Base-by-base conservation (phyloP, 306 rosid species). In the Corylus avellana region DNA sequence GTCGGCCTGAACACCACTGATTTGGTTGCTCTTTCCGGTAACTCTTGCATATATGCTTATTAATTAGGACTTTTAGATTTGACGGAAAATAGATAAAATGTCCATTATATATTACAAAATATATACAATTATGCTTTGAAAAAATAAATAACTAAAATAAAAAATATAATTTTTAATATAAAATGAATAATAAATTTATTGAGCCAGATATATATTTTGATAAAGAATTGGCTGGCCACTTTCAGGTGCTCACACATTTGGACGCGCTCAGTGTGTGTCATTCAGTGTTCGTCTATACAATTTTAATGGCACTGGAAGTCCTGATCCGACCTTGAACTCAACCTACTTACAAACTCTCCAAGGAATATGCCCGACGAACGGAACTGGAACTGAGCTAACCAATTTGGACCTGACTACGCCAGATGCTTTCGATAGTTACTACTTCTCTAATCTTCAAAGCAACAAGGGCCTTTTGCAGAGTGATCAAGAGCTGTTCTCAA, bases 1-100 rank as follows among this genome's bases (percentile, higher is more conserved):
- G 78, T 81, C 73, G 79, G 80, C 42, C 89, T 89, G 59, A 57
- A 62, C 77, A 48, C 81, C 27, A 75, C 85, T 1, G 89, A 89
- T 79, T 72, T 89, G 53, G 93, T 87, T 83, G 18, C 92, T 44
- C 88, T 88, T 25, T 90, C 90, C 0, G 92, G 94, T 90, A 87
- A 32, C 5, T 32, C 3, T 17, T 16, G 8, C 16, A 2, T 22
- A 22, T 22, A 22, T 37, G 35, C n/a, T 66, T 46, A 6, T 46
- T 46, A 46, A 32, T 32, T 32, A 3, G 35, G 35, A 32, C 35
- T 32, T 32, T 32, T 32, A 32, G 35, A 32, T 32, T 32, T 32
- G 35, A 32, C 35, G 49, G 2, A 0, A 46, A 46, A 46, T 6
- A 46, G 10, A 46, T 46, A 46, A 46, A 6, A 46, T 32, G 35